Evolutionary conservation across 2,329 filamentous ascomycete genomes (phyloP), one percentile per base, ranked within the genome.

Genomic region (Cladosporium cucumerinum): DNA sequence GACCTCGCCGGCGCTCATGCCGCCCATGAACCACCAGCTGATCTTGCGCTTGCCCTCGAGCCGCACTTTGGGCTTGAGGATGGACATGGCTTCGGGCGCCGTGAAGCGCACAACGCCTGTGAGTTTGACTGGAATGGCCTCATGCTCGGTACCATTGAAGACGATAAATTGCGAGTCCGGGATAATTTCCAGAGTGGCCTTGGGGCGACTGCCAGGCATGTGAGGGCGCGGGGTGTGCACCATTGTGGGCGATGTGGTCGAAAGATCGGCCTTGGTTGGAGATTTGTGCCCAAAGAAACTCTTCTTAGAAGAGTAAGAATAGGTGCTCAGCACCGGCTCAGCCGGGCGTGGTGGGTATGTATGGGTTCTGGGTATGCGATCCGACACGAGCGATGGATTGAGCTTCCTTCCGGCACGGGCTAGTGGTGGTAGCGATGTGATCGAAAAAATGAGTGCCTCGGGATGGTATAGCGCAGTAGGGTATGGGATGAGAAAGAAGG

Each of bases 41-140:
- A 83, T 78, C 74, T 81, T 82, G 66, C 81, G 77, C 69, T 79
- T 81, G 66, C 81, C 81, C 49, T 80, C 78, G 32, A 83, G 72
- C 51, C 77, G 77, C 57, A 83, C 76, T 69, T 79, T 80, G 55
- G 82, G 78, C 68, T 77, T 79, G 69, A 77, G 75, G 61, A 83
- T 80, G 54, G 78, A 79, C 73, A 82, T 81, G 64, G 79, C 76
- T 67, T 82, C 81, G 23, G 79, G 75, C 64, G 79, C 78, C 63
- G 76, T 80, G 70, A 83, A 75, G 64, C 81, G 72, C 69, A 83
- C 76, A 62, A 78, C 77, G 51, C 81, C 81, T 60, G 75, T 76
- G 66, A 83, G 77, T 71, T 80, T 80, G 67, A 80, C 74, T 32
- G 75, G 71, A 61, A 78, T 74, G 48, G 79, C 77, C 68, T 82